phyloP scores from a whole-genome alignment of 305 asterid genomes.

The Andrographis paniculata region DNA sequence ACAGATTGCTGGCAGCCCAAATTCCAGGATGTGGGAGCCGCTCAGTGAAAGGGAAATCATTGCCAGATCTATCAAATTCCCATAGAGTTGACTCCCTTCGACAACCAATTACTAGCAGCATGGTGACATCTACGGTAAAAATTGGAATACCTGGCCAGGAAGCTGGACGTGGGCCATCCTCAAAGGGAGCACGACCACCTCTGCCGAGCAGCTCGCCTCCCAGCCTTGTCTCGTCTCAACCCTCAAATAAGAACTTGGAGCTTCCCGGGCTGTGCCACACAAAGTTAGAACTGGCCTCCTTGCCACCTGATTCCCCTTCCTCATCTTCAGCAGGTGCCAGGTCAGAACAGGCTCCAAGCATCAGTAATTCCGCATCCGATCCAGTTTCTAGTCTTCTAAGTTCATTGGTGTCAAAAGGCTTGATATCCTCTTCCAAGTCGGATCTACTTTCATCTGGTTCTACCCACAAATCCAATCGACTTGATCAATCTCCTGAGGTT shows the following conservation, averaged over 20 bases:
- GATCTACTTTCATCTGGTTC: conserved; percentile 31
- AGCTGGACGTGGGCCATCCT: not conserved
- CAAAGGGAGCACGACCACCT: conserved; percentile 14
- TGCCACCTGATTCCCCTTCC: conserved; percentile 20
- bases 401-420: conserved; percentile 75
- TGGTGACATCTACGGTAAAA: conserved; percentile 39
- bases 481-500: conserved; percentile 30
- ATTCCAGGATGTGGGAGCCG: conserved; percentile 17
- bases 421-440: conserved; percentile 61
- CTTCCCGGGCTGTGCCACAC: conserved; percentile 11
- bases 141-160: conserved; percentile 25
- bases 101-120: conserved; percentile 32
- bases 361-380: conserved; percentile 27
- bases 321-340: conserved; percentile 22
- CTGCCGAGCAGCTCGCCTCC: conserved; percentile 23
- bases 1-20: conserved; percentile 15
- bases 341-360: conserved; percentile 22
- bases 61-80: conserved; percentile 26
- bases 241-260: not conserved
- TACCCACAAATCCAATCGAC: conserved; percentile 26
- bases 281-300: conserved; percentile 23
- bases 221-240: conserved; percentile 5
- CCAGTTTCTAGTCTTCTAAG: conserved; percentile 84
- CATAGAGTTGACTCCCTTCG: conserved; percentile 25
- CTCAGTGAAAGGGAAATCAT: conserved; percentile 19